phyloP scores from a whole-genome alignment of 148 eudicot species.

The Heliamphora exappendiculata region DNA sequence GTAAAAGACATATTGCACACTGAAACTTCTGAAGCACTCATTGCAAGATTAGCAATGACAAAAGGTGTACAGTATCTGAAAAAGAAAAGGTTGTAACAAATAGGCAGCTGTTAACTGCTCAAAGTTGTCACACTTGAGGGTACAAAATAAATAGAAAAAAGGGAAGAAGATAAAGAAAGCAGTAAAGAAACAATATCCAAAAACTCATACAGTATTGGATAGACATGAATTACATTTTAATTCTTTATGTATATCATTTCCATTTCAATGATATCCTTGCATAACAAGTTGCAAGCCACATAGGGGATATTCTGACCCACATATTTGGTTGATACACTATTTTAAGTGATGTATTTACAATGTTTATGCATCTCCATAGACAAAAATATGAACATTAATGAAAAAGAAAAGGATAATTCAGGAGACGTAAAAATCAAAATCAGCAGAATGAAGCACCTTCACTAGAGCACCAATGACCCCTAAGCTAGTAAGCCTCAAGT shows the following conservation, averaged over 20 bases:
- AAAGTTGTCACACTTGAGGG: neutral
- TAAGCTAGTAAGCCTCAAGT: constrained; percentile 85
- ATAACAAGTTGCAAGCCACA: neutral
- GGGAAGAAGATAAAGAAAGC: neutral
- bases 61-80: neutral
- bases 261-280: neutral
- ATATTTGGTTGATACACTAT: neutral
- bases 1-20: neutral
- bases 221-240: neutral
- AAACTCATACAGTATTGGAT: neutral
- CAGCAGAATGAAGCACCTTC: constrained; percentile 42
- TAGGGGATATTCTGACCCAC: neutral
- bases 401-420: neutral
- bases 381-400: neutral
- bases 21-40: too few relatives aligned
- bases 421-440: neutral
- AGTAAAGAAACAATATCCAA: neutral
- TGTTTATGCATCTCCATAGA: neutral
- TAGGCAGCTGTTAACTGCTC: neutral
- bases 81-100: too few relatives aligned
- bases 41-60: neutral
- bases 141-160: neutral
- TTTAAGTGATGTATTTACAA: neutral
- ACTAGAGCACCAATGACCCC: constrained; percentile 97
- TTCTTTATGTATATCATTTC: neutral